Evolutionary conservation across 83 land plant genomes (phyloP), one percentile per base, ranked within the genome.

Genomic region (Picea engelmannii): DNA sequence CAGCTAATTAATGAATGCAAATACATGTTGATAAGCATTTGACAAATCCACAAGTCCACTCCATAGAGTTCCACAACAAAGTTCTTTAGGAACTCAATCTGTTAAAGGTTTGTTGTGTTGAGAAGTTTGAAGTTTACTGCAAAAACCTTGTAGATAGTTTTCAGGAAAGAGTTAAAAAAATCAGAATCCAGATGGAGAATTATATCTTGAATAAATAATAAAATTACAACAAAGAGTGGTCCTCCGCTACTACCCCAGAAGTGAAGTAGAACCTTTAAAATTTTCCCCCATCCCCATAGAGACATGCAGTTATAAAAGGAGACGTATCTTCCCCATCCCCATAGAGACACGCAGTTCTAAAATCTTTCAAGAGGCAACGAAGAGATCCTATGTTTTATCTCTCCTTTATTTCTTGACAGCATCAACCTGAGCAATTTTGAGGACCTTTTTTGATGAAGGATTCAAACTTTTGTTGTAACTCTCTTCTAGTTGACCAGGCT

Each of bases 171-270:
- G 40, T 93, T 92, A 81, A 88, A 79, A 64, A 52, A 85, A 63
- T 92, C 92, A 0, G 96, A 83, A 44, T 88, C 85, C 40, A 90
- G 86, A 7, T 84, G 76, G 11, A 83, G 20, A 20, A 93, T 88
- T 80, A 91, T 86, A 31, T 98, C 35, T n/a, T 82, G 78, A 63
- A 96, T 77, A 31, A 94, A 86, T 40, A 84, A 74, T 73, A 94
- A 91, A 47, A 99, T 74, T 31, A 86, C 80, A 13, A 84, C 84
- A 66, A 95, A 93, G n/a, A 92, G 69, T 18, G 80, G 71, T 15
- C 86, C 92, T 73, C 88, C 92, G 38, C 97, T 95, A 77, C 91
- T 93, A 21, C 92, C 95, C 97, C 99, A 98, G 63, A 98, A 86
- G 71, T 94, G 90, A 81, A 98, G 87, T 25, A 88, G 86, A 81